A percentile compares a stretch with the other conserved stretches of the same genome.
phyloP scores from a whole-genome alignment of 805 yeast species.

The Kodamaea jinghongensis region DNA sequence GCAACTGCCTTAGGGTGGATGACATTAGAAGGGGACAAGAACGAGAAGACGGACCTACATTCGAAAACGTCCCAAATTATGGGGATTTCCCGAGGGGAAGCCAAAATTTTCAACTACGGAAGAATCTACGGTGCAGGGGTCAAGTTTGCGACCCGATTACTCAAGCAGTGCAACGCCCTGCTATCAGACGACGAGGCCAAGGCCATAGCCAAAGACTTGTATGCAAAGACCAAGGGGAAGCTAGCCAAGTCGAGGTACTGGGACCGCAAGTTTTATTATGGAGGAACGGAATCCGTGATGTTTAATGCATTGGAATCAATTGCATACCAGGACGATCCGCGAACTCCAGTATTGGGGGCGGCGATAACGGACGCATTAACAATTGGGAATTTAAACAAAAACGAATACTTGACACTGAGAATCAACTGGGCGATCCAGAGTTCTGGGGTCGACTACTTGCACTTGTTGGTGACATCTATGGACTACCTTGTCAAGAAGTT shows the following conservation, averaged over 20 bases:
- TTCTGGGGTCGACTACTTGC: slow-evolving; percentile 95
- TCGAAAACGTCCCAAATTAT: slow-evolving; percentile 88
- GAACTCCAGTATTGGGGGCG: slow-evolving; percentile 91
- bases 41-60: slow-evolving; percentile 90
- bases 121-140: slow-evolving; percentile 97
- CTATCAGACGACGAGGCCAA: slow-evolving; percentile 66
- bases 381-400: slow-evolving; percentile 57
- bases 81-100: slow-evolving; percentile 87
- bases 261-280: slow-evolving; percentile 55
- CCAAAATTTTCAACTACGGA: slow-evolving; percentile 94
- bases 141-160: slow-evolving; percentile 78
- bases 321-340: slow-evolving; percentile 76
- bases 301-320: slow-evolving; percentile 86
- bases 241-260: slow-evolving; percentile 19
- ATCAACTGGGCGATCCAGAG: slow-evolving; percentile 98
- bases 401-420: slow-evolving; percentile 79
- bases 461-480: slow-evolving; percentile 81
- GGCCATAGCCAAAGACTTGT: slow-evolving; percentile 61
- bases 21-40: slow-evolving; percentile 95
- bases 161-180: slow-evolving; percentile 78
- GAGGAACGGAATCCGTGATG: slow-evolving; percentile 91
- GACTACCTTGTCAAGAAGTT: slow-evolving; percentile 69
- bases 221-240: slow-evolving; percentile 79
- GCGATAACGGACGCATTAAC: slow-evolving; percentile 85
- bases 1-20: slow-evolving; percentile 98